Base-by-base conservation (phyloP, 257 asterid genomes). In the Solanum sparsipilum region DNA sequence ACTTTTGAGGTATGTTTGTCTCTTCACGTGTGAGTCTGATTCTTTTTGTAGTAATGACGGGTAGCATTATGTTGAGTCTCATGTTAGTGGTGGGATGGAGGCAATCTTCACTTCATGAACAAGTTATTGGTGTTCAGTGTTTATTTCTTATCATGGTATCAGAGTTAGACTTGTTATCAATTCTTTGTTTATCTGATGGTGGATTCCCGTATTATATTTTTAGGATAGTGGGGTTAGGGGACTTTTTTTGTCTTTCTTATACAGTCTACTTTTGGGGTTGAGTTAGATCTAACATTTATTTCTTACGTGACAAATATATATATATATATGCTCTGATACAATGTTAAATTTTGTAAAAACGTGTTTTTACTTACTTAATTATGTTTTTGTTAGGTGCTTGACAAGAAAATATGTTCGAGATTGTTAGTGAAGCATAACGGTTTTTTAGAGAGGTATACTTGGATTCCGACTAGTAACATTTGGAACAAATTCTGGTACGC, bases 401-500 rank as follows among this genome's bases (percentile, higher is more conserved):
- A 93, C 68, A 70, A 85, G 21, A 84, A 94, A 2, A 90, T 94
- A 52, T 93, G 92, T 58, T 95, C 98, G 8, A 73, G 96, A 31
- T 87, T 95, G 86, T 1, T 88, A 27, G 92, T 94, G 52, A 79
- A 20, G 1, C 90, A 74, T 56, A 25, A 79, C 1, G 93, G 95
- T 1, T 39, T 9, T 0, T 63, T 95, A 10, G 96, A 92, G 88
- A 88, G 97, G 3, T 92, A 88, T 36, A 90, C 93, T 10, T 95
- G 96, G 96, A 90, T 92, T 36, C 94, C 94, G 27, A 27, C 95
- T 6, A 94, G 87, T 72, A 78, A 83, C 35, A 46, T 83, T 25
- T 95, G 98, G 98, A 94, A 46, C 27, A 12, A 48, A 8, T 95
- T 91, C 74, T 95, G 98, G 98, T 92, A 91, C 84, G 98, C 98